A percentile compares a stretch with the other conserved stretches of the same genome.
These are phyloP conservation scores for Bimuria novae-zelandiae DNA, from an alignment of 2,329 filamentous ascomycete species.

Conservation along the genomic window DNA sequence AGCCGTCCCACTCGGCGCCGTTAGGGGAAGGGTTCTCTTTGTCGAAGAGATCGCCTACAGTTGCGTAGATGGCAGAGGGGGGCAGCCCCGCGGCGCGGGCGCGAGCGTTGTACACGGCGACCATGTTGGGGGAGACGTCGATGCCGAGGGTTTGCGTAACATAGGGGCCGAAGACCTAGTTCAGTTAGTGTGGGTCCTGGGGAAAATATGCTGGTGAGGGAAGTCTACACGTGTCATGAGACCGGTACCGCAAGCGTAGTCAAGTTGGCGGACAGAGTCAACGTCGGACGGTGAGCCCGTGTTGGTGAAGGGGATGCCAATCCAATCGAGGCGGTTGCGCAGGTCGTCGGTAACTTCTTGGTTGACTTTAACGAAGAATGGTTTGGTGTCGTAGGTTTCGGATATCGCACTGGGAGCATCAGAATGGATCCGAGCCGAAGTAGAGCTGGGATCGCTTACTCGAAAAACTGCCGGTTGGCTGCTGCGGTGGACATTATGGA, in stretches of 20 bases:
- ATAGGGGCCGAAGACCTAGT: slow-evolving; percentile 63
- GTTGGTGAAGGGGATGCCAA: slow-evolving; percentile 62
- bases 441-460: slow-evolving; percentile 24
- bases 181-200: not conserved
- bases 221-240: slow-evolving; percentile 63
- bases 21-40: slow-evolving; percentile 26
- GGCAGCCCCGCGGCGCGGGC: slow-evolving; percentile 43
- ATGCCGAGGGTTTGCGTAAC: slow-evolving; percentile 68
- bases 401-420: slow-evolving; percentile 54
- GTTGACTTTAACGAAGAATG: slow-evolving; percentile 58
- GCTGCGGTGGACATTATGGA: slow-evolving; percentile 30
- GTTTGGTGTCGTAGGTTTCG: slow-evolving; percentile 60
- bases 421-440: slow-evolving; percentile 7
- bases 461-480: slow-evolving; percentile 44
- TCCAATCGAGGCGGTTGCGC: slow-evolving; percentile 60
- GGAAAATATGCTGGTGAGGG: not conserved
- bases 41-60: slow-evolving; percentile 45
- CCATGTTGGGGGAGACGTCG: slow-evolving; percentile 74
- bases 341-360: slow-evolving; percentile 61
- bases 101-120: slow-evolving; percentile 66
- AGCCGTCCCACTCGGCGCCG: slow-evolving; percentile 41
- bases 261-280: slow-evolving; percentile 60
- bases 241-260: slow-evolving; percentile 78
- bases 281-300: slow-evolving; percentile 34
- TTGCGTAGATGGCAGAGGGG: slow-evolving; percentile 25